Percentiles rank a stretch among this genome's conserved stretches.
Evolutionary conservation across 768 basidiomycete species (phyloP).

Genomic region (Podaxis sp.): DNA sequence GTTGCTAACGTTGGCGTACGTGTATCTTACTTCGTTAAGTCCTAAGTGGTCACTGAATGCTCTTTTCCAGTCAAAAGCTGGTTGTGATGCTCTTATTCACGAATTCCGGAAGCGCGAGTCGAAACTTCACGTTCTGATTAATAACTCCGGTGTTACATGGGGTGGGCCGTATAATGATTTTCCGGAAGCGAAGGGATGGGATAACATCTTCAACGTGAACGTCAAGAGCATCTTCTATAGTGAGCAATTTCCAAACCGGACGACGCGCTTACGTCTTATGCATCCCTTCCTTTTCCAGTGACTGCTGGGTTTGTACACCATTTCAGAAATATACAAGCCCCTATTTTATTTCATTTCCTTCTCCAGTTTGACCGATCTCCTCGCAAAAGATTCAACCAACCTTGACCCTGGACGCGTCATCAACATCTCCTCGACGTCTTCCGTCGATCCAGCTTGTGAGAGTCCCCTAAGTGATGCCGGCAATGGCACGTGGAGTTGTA

Average conservation of each 20-base stretch:
- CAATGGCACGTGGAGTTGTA: conserved; percentile 76
- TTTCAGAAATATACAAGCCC: neutral
- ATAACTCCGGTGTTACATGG: conserved; percentile 84
- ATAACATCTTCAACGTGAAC: conserved; percentile 76
- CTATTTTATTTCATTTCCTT: neutral
- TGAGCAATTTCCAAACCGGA: conserved; percentile 26
- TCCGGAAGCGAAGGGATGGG: conserved; percentile 84
- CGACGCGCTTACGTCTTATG: neutral
- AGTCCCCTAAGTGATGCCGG: conserved; percentile 47
- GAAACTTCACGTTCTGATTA: conserved; percentile 79
- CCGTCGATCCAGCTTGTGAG: conserved; percentile 49
- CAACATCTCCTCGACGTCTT: conserved; percentile 74
- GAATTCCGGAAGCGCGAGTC: conserved; percentile 66
- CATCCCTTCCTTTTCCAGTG: conserved; percentile 25
- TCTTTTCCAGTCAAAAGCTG: conserved; percentile 60
- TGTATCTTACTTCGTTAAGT: conserved; percentile 10
- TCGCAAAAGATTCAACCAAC: conserved; percentile 61
- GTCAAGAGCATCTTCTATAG: conserved; percentile 85
- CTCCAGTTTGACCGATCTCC: conserved; percentile 48
- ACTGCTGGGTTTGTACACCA: conserved; percentile 39
- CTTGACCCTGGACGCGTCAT: conserved; percentile 71
- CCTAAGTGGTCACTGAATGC: neutral
- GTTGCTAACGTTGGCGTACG: conserved; percentile 70
- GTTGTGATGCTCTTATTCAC: conserved; percentile 67
- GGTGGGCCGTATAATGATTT: conserved; percentile 65